Evolutionary conservation across 2,329 filamentous ascomycete genomes (phyloP).

Genomic region (Penicillium sp.): DNA sequence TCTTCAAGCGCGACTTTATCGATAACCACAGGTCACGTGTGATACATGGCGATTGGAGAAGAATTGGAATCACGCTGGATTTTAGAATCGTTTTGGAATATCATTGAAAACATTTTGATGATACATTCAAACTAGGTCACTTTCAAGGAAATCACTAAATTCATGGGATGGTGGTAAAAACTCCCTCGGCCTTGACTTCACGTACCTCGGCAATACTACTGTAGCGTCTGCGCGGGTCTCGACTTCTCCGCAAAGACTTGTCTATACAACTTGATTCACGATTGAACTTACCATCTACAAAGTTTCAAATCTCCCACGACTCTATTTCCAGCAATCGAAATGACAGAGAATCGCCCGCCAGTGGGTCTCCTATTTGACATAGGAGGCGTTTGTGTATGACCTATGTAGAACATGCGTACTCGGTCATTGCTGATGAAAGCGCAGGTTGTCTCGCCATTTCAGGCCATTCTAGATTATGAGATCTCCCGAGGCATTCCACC

Average conservation of each 20-base stretch:
- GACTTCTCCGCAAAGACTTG: constrained; percentile 9
- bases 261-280: too few relatives aligned
- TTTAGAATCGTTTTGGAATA: too few relatives aligned
- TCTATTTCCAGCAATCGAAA: constrained; percentile 13
- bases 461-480: constrained; percentile 90
- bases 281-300: too few relatives aligned
- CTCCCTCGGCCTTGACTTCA: constrained; percentile 14
- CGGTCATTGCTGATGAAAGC: constrained; percentile 6
- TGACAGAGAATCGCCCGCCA: constrained; percentile 48
- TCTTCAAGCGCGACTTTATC: constrained; percentile 15
- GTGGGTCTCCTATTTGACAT: constrained; percentile 89
- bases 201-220: constrained; percentile 27
- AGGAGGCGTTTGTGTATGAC: constrained; percentile 85
- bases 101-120: too few relatives aligned
- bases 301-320: too few relatives aligned
- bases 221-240: too few relatives aligned
- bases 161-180: not conserved
- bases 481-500: constrained; percentile 66
- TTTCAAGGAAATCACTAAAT: too few relatives aligned
- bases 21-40: constrained; percentile 12
- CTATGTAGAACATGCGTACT: not conserved
- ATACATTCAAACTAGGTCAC: too few relatives aligned
- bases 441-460: constrained; percentile 84
- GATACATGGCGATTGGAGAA: not conserved
- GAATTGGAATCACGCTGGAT: too few relatives aligned